phyloP scores from a whole-genome alignment of 345 rosid species.

The Mangifera indica region DNA sequence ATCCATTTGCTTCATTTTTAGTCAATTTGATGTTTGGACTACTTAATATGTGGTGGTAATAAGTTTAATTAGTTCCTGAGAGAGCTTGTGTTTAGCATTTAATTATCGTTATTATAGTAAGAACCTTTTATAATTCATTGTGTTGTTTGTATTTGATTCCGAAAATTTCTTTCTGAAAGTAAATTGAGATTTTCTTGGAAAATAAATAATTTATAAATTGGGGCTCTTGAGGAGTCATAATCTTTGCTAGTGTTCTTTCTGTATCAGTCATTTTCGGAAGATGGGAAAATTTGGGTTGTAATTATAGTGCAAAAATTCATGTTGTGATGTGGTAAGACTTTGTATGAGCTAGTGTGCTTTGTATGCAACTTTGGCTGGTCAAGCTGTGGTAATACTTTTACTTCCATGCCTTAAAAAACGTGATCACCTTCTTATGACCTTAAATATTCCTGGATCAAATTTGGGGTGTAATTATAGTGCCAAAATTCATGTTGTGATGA shows the following conservation, averaged over 20 bases:
- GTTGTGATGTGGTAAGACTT: too few species aligned
- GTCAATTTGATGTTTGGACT: background rate
- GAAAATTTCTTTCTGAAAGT: background rate
- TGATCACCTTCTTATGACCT: background rate
- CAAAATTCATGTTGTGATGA: background rate
- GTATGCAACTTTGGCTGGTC: constrained; percentile 89
- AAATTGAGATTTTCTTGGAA: background rate
- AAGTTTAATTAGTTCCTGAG: background rate
- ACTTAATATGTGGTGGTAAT: background rate
- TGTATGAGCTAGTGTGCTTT: too few species aligned
- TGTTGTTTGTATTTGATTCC: background rate
- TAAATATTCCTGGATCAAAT: constrained; percentile 3
- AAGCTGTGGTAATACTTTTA: constrained; percentile 79
- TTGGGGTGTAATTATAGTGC: constrained; percentile 2
- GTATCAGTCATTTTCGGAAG: background rate
- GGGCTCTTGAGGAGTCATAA: background rate
- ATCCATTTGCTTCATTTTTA: too few species aligned
- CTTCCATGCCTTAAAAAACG: background rate
- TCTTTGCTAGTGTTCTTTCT: background rate
- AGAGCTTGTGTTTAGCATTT: background rate
- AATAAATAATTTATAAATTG: background rate
- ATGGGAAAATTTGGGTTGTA: too few species aligned
- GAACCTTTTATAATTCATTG: too few species aligned
- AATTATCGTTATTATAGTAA: background rate
- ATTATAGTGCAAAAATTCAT: too few species aligned